Percentiles rank a stretch among this genome's conserved stretches.
Evolutionary conservation across 169 alveolate species (phyloP).

Genomic region (Toxoplasma gondii): DNA sequence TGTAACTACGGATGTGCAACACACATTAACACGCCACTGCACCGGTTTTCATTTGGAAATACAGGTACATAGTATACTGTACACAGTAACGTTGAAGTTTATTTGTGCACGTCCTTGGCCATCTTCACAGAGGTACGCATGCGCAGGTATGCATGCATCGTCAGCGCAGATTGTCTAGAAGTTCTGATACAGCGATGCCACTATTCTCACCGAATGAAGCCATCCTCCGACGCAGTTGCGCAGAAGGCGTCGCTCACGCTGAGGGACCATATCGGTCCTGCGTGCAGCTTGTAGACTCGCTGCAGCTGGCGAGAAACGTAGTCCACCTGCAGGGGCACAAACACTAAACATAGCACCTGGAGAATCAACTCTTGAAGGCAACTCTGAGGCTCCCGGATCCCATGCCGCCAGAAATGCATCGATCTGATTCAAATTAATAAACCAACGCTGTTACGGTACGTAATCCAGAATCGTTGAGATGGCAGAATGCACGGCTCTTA

Average conservation of each 20-base stretch:
- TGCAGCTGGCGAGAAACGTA: conserved; percentile 81
- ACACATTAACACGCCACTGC: not conserved
- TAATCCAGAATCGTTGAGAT: too few species aligned
- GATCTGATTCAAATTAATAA: too few species aligned
- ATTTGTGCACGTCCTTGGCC: too few species aligned
- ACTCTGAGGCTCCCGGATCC: too few species aligned
- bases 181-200: not conserved
- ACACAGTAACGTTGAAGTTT: too few species aligned
- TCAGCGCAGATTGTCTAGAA: too few species aligned
- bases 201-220: conserved; percentile 73
- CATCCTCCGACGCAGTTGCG: conserved; percentile 90
- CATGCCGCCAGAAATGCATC: too few species aligned
- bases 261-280: conserved; percentile 83
- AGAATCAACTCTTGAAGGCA: not conserved
- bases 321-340: conserved; percentile 65
- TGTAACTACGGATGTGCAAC: not conserved
- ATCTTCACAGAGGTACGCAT: too few species aligned
- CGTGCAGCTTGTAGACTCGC: conserved; percentile 85
- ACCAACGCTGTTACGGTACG: too few species aligned
- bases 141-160: too few species aligned
- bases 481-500: conserved; percentile 14
- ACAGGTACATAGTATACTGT: too few species aligned
- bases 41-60: not conserved
- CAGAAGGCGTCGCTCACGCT: conserved; percentile 91
- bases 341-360: not conserved